These are phyloP conservation scores for Silene uniflora DNA, from an alignment of 148 eudicot species.

Conservation along the genomic window DNA sequence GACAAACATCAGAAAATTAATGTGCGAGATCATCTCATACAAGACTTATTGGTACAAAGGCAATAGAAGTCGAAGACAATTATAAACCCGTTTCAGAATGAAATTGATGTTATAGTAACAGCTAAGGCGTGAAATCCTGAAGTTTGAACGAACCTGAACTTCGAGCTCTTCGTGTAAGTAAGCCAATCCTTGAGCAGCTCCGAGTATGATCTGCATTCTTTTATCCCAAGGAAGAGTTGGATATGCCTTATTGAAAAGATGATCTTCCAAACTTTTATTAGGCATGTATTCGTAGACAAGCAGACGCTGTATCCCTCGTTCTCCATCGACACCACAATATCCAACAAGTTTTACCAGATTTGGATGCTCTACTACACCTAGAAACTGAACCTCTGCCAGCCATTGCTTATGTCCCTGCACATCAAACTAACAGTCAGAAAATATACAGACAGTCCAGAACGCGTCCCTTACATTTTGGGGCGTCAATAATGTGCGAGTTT, in stretches of 20 bases:
- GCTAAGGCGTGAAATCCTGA: not conserved
- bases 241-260: conserved; percentile 56
- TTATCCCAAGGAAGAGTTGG: conserved; percentile 58
- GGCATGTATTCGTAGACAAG: conserved; percentile 85
- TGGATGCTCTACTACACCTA: conserved; percentile 80
- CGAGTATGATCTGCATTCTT: conserved; percentile 67
- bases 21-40: too few species aligned
- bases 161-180: conserved; percentile 77
- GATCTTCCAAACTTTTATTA: conserved; percentile 81
- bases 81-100: not conserved
- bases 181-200: conserved; percentile 87
- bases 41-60: too few species aligned
- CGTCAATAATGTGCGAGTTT: too few species aligned
- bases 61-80: not conserved
- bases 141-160: conserved; percentile 53
- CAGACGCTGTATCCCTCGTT: conserved; percentile 71
- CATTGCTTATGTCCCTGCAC: conserved; percentile 89
- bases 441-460: not conserved
- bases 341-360: conserved; percentile 83
- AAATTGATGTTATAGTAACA: not conserved
- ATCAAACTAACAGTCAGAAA: not conserved
- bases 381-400: conserved; percentile 85
- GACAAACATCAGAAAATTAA: conserved; percentile 10
- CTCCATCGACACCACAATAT: conserved; percentile 74
- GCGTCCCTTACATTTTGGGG: too few species aligned